A percentile compares a stretch with the other conserved stretches of the same genome.
Evolutionary conservation across 2,329 filamentous ascomycete genomes (phyloP).

Genomic region (Chlorencoelia australis): DNA sequence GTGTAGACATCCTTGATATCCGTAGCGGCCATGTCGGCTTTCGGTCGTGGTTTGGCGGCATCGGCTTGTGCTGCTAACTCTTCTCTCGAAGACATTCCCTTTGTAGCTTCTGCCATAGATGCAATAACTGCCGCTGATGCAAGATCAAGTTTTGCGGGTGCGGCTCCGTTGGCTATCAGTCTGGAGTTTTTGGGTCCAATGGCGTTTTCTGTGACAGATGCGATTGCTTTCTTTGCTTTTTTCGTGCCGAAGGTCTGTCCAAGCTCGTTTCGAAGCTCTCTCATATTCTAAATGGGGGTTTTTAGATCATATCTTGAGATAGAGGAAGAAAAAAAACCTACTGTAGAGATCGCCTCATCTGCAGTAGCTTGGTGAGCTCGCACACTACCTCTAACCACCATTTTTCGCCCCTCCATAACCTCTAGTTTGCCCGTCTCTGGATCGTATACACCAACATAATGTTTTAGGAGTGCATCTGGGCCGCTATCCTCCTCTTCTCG

Average conservation of each 20-base stretch:
- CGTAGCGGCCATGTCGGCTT: slow-evolving; percentile 55
- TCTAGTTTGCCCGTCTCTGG: slow-evolving; percentile 48
- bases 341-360: slow-evolving; percentile 33
- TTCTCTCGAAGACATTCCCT: slow-evolving; percentile 56
- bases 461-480: slow-evolving; percentile 40
- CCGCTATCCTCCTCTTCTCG: slow-evolving; percentile 39
- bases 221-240: slow-evolving; percentile 72
- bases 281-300: slow-evolving; percentile 40
- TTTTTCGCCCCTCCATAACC: slow-evolving; percentile 53
- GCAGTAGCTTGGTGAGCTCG: slow-evolving; percentile 43
- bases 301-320: too few species aligned
- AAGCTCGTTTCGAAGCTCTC: slow-evolving; percentile 56
- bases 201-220: slow-evolving; percentile 59
- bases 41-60: slow-evolving; percentile 62
- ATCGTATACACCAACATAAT: slow-evolving; percentile 57
- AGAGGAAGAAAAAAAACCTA: too few species aligned
- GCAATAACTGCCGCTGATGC: slow-evolving; percentile 51
- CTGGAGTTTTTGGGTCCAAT: slow-evolving; percentile 38
- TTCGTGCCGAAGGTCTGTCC: slow-evolving; percentile 76
- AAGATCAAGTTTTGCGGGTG: slow-evolving; percentile 42
- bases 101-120: slow-evolving; percentile 50
- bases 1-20: slow-evolving; percentile 66
- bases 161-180: slow-evolving; percentile 26
- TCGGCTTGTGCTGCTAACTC: slow-evolving; percentile 56
- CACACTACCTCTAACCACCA: slow-evolving; percentile 48